These are phyloP conservation scores for Hibiscus mutabilis DNA, from an alignment of 345 rosid genomes.

Conservation along the genomic window DNA sequence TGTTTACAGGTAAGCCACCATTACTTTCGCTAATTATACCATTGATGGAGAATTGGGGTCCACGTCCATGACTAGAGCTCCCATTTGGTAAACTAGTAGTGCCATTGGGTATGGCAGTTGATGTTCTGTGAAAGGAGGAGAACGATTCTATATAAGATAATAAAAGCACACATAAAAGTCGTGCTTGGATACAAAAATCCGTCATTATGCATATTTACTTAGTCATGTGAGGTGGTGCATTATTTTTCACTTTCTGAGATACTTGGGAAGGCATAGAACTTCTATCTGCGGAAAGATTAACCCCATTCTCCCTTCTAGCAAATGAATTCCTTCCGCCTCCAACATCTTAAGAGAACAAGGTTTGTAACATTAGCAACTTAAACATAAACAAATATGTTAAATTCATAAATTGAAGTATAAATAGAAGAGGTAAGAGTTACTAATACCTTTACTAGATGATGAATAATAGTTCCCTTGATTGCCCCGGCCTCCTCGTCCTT, in stretches of 20 bases:
- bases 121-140: conserved; percentile 19
- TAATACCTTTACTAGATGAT: conserved; percentile 33
- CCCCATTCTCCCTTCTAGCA: conserved; percentile 54
- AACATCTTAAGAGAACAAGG: conserved; percentile 28
- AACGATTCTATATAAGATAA: not conserved
- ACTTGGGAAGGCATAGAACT: conserved; percentile 25
- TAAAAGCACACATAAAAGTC: not conserved
- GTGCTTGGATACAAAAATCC: not conserved
- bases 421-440: not conserved
- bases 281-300: conserved; percentile 29
- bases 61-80: conserved; percentile 23
- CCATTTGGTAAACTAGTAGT: conserved; percentile 34
- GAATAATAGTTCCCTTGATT: conserved; percentile 32
- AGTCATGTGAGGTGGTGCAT: conserved; percentile 22
- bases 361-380: not conserved
- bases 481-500: conserved; percentile 16
- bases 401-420: not conserved
- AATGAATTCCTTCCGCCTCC: conserved; percentile 43
- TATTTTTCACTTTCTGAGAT: conserved; percentile 33
- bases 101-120: conserved; percentile 26
- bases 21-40: conserved; percentile 16
- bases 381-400: not conserved
- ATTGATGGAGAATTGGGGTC: conserved; percentile 10
- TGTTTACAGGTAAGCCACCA: conserved; percentile 20
- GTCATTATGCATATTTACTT: conserved; percentile 35